These are phyloP conservation scores for Lactarius sanguifluus DNA, from an alignment of 768 basidiomycete genomes.

Conservation along the genomic window DNA sequence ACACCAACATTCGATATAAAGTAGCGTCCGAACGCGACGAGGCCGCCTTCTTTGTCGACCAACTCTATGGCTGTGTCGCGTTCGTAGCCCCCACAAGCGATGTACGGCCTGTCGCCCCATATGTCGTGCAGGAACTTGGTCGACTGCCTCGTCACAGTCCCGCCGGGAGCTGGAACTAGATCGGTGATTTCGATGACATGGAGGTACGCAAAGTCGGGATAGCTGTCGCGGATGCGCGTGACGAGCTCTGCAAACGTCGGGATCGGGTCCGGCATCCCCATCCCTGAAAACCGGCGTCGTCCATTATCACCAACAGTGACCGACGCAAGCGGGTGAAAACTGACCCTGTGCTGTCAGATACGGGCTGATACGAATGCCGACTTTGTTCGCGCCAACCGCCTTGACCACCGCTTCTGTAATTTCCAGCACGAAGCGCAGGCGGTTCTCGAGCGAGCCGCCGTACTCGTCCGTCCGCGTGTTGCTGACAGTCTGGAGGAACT, in stretches of 20 bases:
- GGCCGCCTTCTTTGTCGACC: constrained; percentile 21
- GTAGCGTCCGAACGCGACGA: constrained; percentile 20
- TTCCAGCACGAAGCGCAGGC: constrained; percentile 42
- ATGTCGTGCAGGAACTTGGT: constrained; percentile 32
- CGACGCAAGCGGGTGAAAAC: no score
- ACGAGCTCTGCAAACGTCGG: constrained; percentile 35
- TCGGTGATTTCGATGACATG: constrained; percentile 36
- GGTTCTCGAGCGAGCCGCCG: constrained; percentile 48
- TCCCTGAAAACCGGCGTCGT: background rate
- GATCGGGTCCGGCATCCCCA: constrained; percentile 31
- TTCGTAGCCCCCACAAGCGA: constrained; percentile 32
- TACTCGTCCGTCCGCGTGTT: constrained; percentile 48
- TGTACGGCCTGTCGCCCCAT: constrained; percentile 30
- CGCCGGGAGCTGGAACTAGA: background rate
- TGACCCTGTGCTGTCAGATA: constrained; percentile 24
- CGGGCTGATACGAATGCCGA: constrained; percentile 40
- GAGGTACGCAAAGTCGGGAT: constrained; percentile 29
- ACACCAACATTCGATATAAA: constrained; percentile 23
- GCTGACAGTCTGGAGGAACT: constrained; percentile 39
- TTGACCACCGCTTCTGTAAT: constrained; percentile 39
- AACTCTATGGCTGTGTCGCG: constrained; percentile 29
- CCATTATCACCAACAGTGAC: background rate
- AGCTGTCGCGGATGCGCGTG: constrained; percentile 29
- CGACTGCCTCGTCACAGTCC: constrained; percentile 8
- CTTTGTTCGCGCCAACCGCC: constrained; percentile 40